A percentile compares a stretch with the other conserved stretches of the same genome.
Evolutionary conservation across 2,329 filamentous ascomycete genomes (phyloP).

Genomic region (Herpotrichia juniperi): DNA sequence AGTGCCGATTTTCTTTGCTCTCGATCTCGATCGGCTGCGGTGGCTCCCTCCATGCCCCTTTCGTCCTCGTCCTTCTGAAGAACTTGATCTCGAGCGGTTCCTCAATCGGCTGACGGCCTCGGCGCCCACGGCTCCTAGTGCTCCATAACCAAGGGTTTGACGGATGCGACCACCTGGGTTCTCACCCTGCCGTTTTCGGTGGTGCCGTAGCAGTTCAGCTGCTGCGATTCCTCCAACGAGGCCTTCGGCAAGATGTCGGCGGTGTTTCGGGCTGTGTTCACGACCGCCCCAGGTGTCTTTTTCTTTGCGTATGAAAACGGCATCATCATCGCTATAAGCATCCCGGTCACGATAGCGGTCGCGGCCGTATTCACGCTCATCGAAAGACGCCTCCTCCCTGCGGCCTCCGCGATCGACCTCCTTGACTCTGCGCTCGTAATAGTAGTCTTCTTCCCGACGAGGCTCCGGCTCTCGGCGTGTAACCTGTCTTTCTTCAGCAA

Average conservation of each 20-base stretch:
- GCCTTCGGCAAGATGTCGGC: slow-evolving; percentile 67
- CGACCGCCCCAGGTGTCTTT: slow-evolving; percentile 49
- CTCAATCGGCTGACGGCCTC: slow-evolving; percentile 61
- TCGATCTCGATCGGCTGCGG: slow-evolving; percentile 44
- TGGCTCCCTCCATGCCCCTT: slow-evolving; percentile 23
- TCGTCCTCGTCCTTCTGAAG: slow-evolving; percentile 31
- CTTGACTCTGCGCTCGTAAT: slow-evolving; percentile 63
- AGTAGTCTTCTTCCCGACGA: slow-evolving; percentile 64
- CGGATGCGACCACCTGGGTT: slow-evolving; percentile 58
- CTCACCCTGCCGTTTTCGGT: slow-evolving; percentile 62
- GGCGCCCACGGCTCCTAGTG: slow-evolving; percentile 65
- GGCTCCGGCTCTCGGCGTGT: slow-evolving; percentile 47
- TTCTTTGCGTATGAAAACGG: slow-evolving; percentile 65
- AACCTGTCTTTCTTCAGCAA: slow-evolving; percentile 55
- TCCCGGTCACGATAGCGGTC: slow-evolving; percentile 50
- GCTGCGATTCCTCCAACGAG: slow-evolving; percentile 66
- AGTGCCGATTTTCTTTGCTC: slow-evolving; percentile 61
- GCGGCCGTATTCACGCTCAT: slow-evolving; percentile 45
- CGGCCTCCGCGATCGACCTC: slow-evolving; percentile 59
- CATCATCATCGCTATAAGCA: slow-evolving; percentile 66
- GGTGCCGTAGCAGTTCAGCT: slow-evolving; percentile 64
- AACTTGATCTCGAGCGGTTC: slow-evolving; percentile 53
- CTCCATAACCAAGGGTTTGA: slow-evolving; percentile 64
- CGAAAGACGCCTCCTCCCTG: slow-evolving; percentile 43
- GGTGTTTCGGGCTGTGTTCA: slow-evolving; percentile 54